phyloP scores from a whole-genome alignment of 2,329 filamentous ascomycete species.

The Capronia epimyces region DNA sequence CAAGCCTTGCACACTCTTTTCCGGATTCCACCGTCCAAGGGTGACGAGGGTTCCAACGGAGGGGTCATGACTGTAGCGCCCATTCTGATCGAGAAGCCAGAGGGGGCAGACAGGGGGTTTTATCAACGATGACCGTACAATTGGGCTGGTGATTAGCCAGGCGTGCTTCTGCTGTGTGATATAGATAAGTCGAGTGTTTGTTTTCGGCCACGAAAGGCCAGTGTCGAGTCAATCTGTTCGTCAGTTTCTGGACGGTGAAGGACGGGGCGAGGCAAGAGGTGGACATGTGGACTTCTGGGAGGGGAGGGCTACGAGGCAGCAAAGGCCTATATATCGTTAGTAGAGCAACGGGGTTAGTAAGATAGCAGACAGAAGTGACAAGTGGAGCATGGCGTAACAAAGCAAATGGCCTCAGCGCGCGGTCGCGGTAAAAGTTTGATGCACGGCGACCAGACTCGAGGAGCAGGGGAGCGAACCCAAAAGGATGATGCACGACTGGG shows the following conservation, averaged over 20 bases:
- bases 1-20: constrained; percentile 64
- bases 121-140: neutral
- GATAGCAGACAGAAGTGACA: constrained; percentile 2
- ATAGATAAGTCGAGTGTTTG: too few relatives aligned
- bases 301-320: constrained; percentile 8
- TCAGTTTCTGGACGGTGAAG: neutral
- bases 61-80: constrained; percentile 27
- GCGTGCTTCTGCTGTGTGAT: too few relatives aligned
- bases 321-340: constrained; percentile 21
- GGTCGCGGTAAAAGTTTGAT: constrained; percentile 7
- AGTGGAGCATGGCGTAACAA: constrained; percentile 5
- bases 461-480: neutral
- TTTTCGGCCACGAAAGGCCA: too few relatives aligned
- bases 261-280: constrained; percentile 2
- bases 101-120: neutral
- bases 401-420: neutral
- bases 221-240: neutral
- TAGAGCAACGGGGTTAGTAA: neutral
- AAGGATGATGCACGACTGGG: constrained; percentile 11
- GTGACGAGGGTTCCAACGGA: constrained; percentile 27
- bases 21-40: constrained; percentile 35
- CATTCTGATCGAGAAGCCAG: constrained; percentile 4
- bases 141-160: neutral
- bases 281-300: constrained; percentile 4
- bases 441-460: constrained; percentile 1